Percentiles rank a stretch among this genome's conserved stretches.
phyloP scores from a whole-genome alignment of 306 rosid genomes.

The Prunus dulcis region DNA sequence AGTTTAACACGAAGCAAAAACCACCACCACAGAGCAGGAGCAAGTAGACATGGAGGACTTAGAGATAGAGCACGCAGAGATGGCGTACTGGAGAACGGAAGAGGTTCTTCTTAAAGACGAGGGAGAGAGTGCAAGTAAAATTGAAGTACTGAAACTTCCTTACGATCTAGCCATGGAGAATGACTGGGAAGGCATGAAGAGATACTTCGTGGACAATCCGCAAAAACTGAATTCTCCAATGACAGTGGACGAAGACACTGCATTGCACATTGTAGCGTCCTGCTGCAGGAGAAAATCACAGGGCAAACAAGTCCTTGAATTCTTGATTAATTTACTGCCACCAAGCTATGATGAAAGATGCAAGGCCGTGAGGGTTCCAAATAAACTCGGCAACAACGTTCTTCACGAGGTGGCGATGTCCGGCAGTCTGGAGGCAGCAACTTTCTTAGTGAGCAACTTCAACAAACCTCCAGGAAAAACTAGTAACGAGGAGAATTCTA shows the following conservation, averaged over 20 bases:
- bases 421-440: constrained; percentile 6
- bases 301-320: background rate
- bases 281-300: background rate
- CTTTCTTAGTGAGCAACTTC: background rate
- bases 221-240: background rate
- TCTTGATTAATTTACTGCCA: too few relatives aligned
- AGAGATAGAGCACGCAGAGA: background rate
- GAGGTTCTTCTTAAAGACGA: background rate
- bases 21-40: background rate
- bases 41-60: background rate
- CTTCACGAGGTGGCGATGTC: constrained; percentile 10
- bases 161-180: constrained; percentile 4
- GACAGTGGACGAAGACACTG: constrained; percentile 10
- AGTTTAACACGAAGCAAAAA: background rate
- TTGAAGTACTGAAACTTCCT: background rate
- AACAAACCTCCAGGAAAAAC: background rate
- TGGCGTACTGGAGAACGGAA: background rate
- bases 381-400: background rate
- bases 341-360: background rate
- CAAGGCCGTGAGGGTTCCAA: background rate
- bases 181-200: background rate
- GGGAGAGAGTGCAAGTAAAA: background rate
- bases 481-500: too few relatives aligned
- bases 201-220: background rate
- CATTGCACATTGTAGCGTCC: constrained; percentile 11